phyloP scores from a whole-genome alignment of 2,329 filamentous ascomycete genomes.

The Penicillium carneum region DNA sequence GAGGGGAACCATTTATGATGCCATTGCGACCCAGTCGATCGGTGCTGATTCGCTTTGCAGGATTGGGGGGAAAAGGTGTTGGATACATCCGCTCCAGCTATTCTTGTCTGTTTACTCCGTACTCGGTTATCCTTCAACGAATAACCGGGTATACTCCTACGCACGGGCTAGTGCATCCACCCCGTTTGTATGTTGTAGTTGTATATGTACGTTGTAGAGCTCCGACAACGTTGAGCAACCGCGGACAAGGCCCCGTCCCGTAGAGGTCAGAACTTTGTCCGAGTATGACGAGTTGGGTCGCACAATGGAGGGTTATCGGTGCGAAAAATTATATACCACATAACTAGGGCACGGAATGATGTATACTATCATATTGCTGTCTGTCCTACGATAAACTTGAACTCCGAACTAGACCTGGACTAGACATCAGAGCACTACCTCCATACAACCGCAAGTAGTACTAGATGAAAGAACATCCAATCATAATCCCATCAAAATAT shows the following conservation, averaged over 20 bases:
- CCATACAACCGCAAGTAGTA: neutral
- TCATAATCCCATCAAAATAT: neutral
- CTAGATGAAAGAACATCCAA: neutral
- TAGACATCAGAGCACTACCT: neutral
- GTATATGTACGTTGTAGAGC: neutral
- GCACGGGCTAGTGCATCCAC: conserved; percentile 11
- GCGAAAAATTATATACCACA: neutral
- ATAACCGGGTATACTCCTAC: neutral
- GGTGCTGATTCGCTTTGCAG: conserved; percentile 8
- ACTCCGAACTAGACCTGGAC: conserved; percentile 17
- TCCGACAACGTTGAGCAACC: conserved; percentile 17
- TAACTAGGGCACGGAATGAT: neutral
- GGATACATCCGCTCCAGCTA: neutral
- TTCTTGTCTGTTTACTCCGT: neutral
- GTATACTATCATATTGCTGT: neutral
- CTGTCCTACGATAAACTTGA: conserved; percentile 7
- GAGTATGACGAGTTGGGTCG: conserved; percentile 18
- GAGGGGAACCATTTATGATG: conserved; percentile 30
- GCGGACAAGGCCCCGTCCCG: conserved; percentile 16
- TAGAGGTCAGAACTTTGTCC: conserved; percentile 22
- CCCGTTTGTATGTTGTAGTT: conserved; percentile 1
- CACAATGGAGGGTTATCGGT: conserved; percentile 6
- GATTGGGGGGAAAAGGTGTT: neutral
- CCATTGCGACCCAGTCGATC: conserved; percentile 15
- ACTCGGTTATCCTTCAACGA: neutral